Base-by-base conservation (phyloP, 1,139 yeast genomes). In the Magnusiomyces tetraspermus region DNA sequence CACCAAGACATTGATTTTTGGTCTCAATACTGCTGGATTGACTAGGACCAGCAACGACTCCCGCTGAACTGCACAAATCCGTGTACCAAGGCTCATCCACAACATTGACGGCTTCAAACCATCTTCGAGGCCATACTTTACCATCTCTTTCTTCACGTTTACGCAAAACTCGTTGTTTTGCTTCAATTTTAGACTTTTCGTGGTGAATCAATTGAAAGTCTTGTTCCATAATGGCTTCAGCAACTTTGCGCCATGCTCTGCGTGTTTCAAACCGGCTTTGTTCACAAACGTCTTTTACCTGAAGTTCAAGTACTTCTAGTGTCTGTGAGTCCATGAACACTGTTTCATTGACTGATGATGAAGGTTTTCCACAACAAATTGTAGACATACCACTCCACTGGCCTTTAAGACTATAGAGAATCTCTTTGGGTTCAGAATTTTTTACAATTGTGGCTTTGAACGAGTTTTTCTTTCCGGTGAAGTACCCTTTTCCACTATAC, bases 381-480 rank as follows among this genome's bases (percentile, higher is more conserved):
- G 66, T 67, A 24, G 95, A 83, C 60, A 75, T 73, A 38, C 84
- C 94, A 19, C 94, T 83, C 98, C 98, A 92, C 71, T 89, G 97
- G 46, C 98, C 98, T 49, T 76, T 66, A 55, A 92, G 81, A 17
- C 95, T 83, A 66, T 79, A 85, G 58, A 89, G 68, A 1, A 94
- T 85, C 56, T 80, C 78, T 51, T 77, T 80, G 40, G 82, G 76
- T 37, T 75, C 70, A 53, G 69, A 69, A 64, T 78, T 78, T 60
- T 78, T 76, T 68, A 69, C 85, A 54, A 90, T 78, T 63, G 90
- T 77, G 38, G 96, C 95, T 71, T 88, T 90, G 73, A 84, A 89
- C 10, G 90, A 72, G 71, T 92, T 90, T 74, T 89, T 90, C 75
- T 89, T 90, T 60, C 98, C 98, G n/a, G 89, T 78, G 65, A 92